Evolutionary conservation across 768 basidiomycete species (phyloP).

Genomic region (Amyloporia xantha): DNA sequence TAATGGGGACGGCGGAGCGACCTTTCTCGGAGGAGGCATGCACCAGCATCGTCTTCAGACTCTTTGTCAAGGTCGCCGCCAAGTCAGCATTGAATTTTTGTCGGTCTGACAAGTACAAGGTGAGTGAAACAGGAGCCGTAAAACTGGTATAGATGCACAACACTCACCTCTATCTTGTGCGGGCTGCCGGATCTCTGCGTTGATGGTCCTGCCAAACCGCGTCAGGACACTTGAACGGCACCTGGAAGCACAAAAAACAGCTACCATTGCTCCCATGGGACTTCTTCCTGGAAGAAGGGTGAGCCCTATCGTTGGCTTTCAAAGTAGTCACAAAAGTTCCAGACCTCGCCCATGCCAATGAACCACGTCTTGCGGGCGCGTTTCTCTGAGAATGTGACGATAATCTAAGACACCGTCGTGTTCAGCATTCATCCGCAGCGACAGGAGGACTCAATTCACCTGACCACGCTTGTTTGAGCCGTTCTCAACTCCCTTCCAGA

Average conservation of each 20-base stretch:
- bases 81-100: constrained; percentile 53
- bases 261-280: constrained; percentile 85
- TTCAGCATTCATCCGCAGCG: background rate
- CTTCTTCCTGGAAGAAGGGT: constrained; percentile 51
- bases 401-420: constrained; percentile 40
- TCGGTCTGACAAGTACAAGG: constrained; percentile 28
- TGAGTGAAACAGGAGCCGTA: background rate
- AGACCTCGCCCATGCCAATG: constrained; percentile 25
- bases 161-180: constrained; percentile 51
- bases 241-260: constrained; percentile 5
- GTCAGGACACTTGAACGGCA: background rate
- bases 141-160: background rate
- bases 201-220: constrained; percentile 53
- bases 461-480: constrained; percentile 59
- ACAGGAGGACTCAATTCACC: constrained; percentile 30
- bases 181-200: constrained; percentile 72
- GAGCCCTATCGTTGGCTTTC: no score
- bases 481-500: constrained; percentile 73
- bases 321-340: no score
- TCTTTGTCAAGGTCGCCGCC: constrained; percentile 53
- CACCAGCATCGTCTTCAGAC: constrained; percentile 63
- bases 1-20: constrained; percentile 67
- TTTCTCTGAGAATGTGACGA: constrained; percentile 72
- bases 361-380: constrained; percentile 77
- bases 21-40: constrained; percentile 78